Base-by-base conservation (phyloP, 169 alveolate genomes). In the Eimeria tenella region DNA sequence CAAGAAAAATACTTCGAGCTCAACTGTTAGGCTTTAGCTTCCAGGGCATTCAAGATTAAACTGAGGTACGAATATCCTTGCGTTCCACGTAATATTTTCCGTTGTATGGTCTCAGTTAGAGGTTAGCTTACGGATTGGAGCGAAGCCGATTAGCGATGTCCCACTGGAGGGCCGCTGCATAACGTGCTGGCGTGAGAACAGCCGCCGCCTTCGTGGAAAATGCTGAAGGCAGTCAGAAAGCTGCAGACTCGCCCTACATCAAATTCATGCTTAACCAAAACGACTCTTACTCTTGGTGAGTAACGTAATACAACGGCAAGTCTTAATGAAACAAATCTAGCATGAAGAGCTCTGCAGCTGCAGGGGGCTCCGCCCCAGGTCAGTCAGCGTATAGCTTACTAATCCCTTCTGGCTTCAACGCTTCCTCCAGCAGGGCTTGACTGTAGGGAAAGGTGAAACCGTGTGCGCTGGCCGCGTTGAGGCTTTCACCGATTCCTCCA, bases 171-270 rank as follows among this genome's bases (percentile, higher is more conserved):
- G 70, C 10, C 5, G 89, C 73, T 53, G 89, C 55, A 56, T 81
- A 81, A 56, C 56, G 89, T 68, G 89, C 74, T 56, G 89, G 89
- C 11, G 89, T 81, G 53, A 81, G 42, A 68, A 81, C 89, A 8
- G 74, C 89, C 8, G 73, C 89, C 3, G 9, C 56, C 73, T 56
- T 23, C 60, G 70, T 19, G 74, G 52, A 25, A 31, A 81, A 21
- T 52, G 53, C 74, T 81, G 89, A 50, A 75, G 49, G 65, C 86
- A 63, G 65, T n/a, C 86, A 75, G 52, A 17, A 75, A 13, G 42
- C 65, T 75, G 8, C 5, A 17, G 50, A 50, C 8, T 7, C 21
- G 11, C 50, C 9, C n/a, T 19, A 11, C 49, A 74, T 21, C 31
- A 6, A 73, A 73, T 13, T 4, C 58, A 11, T 0, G 17, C 58